A percentile compares a stretch with the other conserved stretches of the same genome.
Evolutionary conservation across 805 yeast genomes (phyloP).

Genomic region (Cyberlindnera subsufficiens): DNA sequence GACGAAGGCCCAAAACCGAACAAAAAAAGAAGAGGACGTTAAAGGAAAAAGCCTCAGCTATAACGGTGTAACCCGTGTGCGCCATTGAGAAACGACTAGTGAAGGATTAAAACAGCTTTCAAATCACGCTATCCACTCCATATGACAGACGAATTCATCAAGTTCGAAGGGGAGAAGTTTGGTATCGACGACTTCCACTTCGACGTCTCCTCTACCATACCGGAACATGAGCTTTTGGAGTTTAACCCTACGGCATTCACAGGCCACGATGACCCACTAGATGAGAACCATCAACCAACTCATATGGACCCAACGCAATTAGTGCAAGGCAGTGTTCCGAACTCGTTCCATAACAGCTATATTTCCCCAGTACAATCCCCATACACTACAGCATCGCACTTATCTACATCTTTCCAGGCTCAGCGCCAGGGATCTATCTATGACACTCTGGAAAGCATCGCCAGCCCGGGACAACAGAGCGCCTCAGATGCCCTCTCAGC

Average conservation of each 20-base stretch:
- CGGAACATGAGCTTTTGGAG: conserved; percentile 24
- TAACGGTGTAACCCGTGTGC: background rate
- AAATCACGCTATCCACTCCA: background rate
- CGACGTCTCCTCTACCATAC: conserved; percentile 22
- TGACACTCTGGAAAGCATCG: conserved; percentile 19
- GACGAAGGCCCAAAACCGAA: too few relatives aligned
- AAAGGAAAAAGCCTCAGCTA: too few relatives aligned
- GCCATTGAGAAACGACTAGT: background rate
- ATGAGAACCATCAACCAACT: background rate
- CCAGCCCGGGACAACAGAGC: conserved; percentile 13
- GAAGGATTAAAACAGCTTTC: background rate
- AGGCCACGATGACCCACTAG: conserved; percentile 3
- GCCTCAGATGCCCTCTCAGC: conserved; percentile 8
- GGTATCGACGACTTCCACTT: conserved; percentile 22
- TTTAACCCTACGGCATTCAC: conserved; percentile 13
- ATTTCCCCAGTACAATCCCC: conserved; percentile 20
- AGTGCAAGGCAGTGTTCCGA: background rate
- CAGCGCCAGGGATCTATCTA: conserved; percentile 20
- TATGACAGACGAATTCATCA: conserved; percentile 23
- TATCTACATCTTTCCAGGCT: conserved; percentile 17
- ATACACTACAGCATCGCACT: conserved; percentile 11
- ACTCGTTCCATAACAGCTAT: conserved; percentile 12
- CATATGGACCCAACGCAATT: conserved; percentile 10
- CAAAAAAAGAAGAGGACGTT: too few relatives aligned
- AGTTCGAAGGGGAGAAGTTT: conserved; percentile 16